Evolutionary conservation across 2,329 filamentous ascomycete genomes (phyloP), one percentile per base, ranked within the genome.

Genomic region (Fusarium solani-melongenae): DNA sequence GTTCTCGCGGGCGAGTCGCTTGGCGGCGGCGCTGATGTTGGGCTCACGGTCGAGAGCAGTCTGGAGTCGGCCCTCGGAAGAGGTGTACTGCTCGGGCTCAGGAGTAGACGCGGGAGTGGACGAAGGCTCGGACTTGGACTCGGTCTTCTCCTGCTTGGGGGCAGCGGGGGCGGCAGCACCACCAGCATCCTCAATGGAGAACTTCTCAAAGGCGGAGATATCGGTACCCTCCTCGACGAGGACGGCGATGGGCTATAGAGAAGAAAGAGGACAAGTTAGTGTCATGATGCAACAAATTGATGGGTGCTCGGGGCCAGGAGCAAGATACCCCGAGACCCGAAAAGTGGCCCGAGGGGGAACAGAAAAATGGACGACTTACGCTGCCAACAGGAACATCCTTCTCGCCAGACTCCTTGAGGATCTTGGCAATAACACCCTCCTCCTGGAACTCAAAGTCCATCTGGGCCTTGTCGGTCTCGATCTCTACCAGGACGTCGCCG

Each of bases 381-480:
- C 93, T 96, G 83, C 96, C 96, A 79, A 99, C 95, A 33, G 96
- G 84, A 72, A 99, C 88, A 83, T 99, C 96, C 89, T 98, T 99
- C 84, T 92, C 93, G 76, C 97, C 97, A 69, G 93, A 92, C 53
- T 98, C 93, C 87, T 95, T 96, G 81, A 99, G 88, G 74, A 98
- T 90, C 90, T 98, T 98, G 80, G 96, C 96, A 77, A 99, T 89
- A 70, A 97, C 90, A 88, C 96, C 96, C 83, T 98, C 96, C 81
- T 99, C 96, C 86, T 99, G 96, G 86, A 97, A 98, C 86, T 99
- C 96, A 83, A 99, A 98, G 88, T 99, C 96, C 96, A 99, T 99
- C 88, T 98, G 96, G 75, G 96, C 96, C 90, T 99, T 99, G 86
- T 99, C 96, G 79, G 96, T 99, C 90, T 99, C 96, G 80, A 98